phyloP scores from a whole-genome alignment of 2,329 filamentous ascomycete species.

The Colletotrichum cuscutae region DNA sequence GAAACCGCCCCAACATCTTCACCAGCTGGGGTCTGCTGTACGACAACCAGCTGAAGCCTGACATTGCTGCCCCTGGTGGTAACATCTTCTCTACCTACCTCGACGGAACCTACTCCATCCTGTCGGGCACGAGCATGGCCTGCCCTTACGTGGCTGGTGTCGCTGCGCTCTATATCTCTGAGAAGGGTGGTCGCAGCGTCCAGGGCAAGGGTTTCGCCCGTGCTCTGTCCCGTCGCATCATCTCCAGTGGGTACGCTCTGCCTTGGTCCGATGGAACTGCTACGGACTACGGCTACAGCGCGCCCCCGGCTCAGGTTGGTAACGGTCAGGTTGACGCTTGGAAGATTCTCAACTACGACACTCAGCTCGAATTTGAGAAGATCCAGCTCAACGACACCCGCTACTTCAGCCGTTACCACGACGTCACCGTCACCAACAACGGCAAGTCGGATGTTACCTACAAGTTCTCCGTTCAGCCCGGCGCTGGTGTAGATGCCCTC shows the following conservation, averaged over 20 bases:
- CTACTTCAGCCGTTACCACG: conserved; percentile 45
- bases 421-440: conserved; percentile 48
- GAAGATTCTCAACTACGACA: conserved; percentile 52
- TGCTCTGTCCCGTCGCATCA: conserved; percentile 44
- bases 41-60: conserved; percentile 55
- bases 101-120: conserved; percentile 50
- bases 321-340: conserved; percentile 54
- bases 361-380: conserved; percentile 50
- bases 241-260: conserved; percentile 45
- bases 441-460: conserved; percentile 47
- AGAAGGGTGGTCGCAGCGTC: conserved; percentile 43
- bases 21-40: conserved; percentile 56
- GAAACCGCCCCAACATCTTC: conserved; percentile 49
- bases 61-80: conserved; percentile 55
- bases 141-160: conserved; percentile 53
- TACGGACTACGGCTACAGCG: conserved; percentile 38
- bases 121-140: conserved; percentile 60
- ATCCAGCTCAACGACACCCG: conserved; percentile 58
- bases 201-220: conserved; percentile 45
- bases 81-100: conserved; percentile 55
- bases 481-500: conserved; percentile 50
- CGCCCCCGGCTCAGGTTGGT: conserved; percentile 52
- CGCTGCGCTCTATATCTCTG: conserved; percentile 46
- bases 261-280: conserved; percentile 44
- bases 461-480: conserved; percentile 41